Evolutionary conservation across 2,329 filamentous ascomycete genomes (phyloP).

Genomic region (Ophiostoma sp.): DNA sequence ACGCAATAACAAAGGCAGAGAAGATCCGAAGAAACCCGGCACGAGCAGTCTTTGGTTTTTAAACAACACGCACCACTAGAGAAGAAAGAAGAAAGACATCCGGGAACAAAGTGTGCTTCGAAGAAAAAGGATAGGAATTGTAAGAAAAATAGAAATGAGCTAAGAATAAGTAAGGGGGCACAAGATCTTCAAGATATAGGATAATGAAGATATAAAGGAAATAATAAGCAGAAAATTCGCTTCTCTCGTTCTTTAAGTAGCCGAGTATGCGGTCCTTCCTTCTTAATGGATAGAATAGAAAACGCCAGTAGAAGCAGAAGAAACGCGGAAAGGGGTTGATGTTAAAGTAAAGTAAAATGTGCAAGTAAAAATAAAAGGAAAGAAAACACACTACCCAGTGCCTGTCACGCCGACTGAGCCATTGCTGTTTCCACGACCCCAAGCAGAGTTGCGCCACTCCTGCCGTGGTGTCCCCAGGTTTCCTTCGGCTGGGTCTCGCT

Average conservation of each 20-base stretch:
- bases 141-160: neutral
- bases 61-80: neutral
- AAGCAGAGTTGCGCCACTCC: constrained; percentile 55
- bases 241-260: neutral
- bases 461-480: constrained; percentile 37
- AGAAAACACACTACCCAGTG: constrained; percentile 32
- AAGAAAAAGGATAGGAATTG: neutral
- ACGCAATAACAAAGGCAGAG: too few species aligned
- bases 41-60: too few species aligned
- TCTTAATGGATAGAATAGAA: neutral
- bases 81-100: neutral
- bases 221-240: neutral
- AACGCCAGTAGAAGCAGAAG: neutral
- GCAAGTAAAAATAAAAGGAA: neutral
- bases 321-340: neutral
- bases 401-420: constrained; percentile 47
- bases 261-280: neutral
- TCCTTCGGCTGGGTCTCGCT: neutral
- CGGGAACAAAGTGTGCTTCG: neutral
- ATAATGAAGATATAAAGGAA: neutral
- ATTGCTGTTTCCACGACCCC: constrained; percentile 45
- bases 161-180: constrained; percentile 5
- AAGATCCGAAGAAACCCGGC: too few species aligned
- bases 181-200: neutral
- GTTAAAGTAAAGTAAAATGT: neutral